phyloP scores from a whole-genome alignment of 305 asterid genomes.

The Rubia balearica region DNA sequence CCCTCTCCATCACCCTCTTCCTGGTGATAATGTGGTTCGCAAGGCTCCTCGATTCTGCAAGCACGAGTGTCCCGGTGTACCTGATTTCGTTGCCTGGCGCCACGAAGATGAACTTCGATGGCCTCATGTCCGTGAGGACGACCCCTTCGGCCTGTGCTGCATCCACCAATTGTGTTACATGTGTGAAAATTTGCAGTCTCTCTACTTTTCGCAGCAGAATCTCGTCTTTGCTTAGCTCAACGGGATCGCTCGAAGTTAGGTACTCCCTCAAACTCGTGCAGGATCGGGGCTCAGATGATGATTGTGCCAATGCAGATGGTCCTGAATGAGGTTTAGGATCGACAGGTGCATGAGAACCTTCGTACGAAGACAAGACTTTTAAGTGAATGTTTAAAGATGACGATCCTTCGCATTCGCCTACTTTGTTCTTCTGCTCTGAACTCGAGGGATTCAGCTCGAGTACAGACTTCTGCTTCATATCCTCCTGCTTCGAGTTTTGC shows the following conservation, averaged over 20 bases:
- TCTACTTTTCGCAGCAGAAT: conserved; percentile 43
- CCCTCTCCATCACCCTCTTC: conserved; percentile 38
- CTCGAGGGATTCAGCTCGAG: conserved; percentile 11
- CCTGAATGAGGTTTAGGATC: background rate
- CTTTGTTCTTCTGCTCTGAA: conserved; percentile 14
- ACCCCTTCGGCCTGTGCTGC: conserved; percentile 60
- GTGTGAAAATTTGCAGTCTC: conserved; percentile 63
- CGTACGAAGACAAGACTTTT: background rate
- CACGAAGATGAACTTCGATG: conserved; percentile 60
- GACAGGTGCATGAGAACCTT: background rate
- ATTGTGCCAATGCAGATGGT: background rate
- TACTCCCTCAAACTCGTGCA: conserved; percentile 60
- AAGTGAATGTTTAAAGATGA: background rate
- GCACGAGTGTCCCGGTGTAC: conserved; percentile 50
- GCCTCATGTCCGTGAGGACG: conserved; percentile 57
- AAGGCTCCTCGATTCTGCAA: conserved; percentile 21
- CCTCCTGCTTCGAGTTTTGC: conserved; percentile 45
- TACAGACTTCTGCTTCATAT: conserved; percentile 20
- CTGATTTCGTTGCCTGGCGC: conserved; percentile 32
- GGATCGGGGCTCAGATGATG: background rate
- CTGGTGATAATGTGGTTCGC: conserved; percentile 25
- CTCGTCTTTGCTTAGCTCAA: conserved; percentile 43
- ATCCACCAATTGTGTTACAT: conserved; percentile 68
- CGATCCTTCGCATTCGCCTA: conserved; percentile 21
- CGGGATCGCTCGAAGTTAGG: conserved; percentile 38